These are phyloP conservation scores for Arachis stenosperma DNA, from an alignment of 306 rosid genomes.

Conservation along the genomic window DNA sequence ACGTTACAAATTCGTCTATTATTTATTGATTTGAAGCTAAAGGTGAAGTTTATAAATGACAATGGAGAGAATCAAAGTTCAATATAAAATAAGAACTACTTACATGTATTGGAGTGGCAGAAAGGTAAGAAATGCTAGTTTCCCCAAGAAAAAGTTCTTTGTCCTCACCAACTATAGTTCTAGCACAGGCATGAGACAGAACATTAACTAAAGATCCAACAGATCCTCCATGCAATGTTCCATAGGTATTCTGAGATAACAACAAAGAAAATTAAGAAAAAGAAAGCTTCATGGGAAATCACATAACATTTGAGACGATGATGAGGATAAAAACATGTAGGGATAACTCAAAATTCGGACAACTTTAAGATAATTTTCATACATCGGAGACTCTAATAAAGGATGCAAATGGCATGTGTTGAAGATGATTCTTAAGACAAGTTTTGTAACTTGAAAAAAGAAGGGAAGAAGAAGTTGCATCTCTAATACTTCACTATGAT, in stretches of 20 bases:
- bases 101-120: slow-evolving; percentile 45
- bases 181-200: slow-evolving; percentile 49
- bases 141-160: slow-evolving; percentile 54
- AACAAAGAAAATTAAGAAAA: slow-evolving; percentile 32
- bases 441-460: neutral
- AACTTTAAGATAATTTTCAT: too few species aligned
- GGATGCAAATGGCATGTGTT: too few species aligned
- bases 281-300: neutral
- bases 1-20: neutral
- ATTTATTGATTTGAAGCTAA: neutral
- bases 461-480: neutral
- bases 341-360: too few species aligned
- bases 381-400: too few species aligned
- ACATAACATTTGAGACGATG: neutral
- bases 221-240: slow-evolving; percentile 53
- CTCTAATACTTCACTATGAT: too few species aligned
- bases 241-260: slow-evolving; percentile 48
- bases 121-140: slow-evolving; percentile 51
- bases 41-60: neutral
- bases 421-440: neutral
- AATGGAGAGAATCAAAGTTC: slow-evolving; percentile 16
- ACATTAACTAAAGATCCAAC: slow-evolving; percentile 45
- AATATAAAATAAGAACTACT: slow-evolving; percentile 35
- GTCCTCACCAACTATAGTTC: slow-evolving; percentile 50
- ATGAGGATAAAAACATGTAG: too few species aligned